Percentiles rank a stretch among this genome's conserved stretches.
Evolutionary conservation across 768 basidiomycete species (phyloP).

Genomic region (Russula vinacea): DNA sequence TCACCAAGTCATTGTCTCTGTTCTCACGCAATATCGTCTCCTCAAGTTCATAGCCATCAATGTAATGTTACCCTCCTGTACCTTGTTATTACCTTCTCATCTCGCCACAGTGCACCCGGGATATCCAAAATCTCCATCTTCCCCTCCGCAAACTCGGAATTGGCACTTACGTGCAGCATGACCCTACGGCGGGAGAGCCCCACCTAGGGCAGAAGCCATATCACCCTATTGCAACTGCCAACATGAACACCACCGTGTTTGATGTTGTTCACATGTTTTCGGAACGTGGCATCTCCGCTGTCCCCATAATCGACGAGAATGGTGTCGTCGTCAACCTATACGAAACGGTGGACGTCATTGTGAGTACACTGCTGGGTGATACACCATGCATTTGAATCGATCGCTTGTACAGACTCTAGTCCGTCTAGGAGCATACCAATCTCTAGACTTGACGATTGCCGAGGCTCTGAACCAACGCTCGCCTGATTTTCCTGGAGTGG

Average conservation of each 20-base stretch:
- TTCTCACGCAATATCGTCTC: conserved; percentile 94
- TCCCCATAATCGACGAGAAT: conserved; percentile 90
- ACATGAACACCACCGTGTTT: conserved; percentile 86
- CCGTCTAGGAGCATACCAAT: conserved; percentile 88
- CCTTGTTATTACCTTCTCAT: conserved; percentile 11
- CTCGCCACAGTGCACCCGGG: conserved; percentile 69
- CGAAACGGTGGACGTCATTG: conserved; percentile 98
- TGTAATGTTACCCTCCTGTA: conserved; percentile 46
- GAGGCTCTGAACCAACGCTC: conserved; percentile 91
- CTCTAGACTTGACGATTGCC: conserved; percentile 90
- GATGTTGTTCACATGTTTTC: conserved; percentile 99
- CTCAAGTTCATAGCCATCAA: conserved; percentile 99
- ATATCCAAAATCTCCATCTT: conserved; percentile 76
- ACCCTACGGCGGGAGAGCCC: conserved; percentile 46
- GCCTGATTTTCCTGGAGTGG: conserved; percentile 94
- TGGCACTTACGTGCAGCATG: conserved; percentile 75
- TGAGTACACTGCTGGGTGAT: conserved; percentile 42
- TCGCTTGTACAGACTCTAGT: conserved; percentile 72
- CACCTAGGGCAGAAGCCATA: conserved; percentile 66
- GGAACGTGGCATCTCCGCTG: conserved; percentile 90
- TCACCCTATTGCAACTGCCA: conserved; percentile 90
- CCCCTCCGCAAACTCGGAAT: conserved; percentile 85
- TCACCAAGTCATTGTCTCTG: conserved; percentile 92
- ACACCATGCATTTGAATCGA: not conserved
- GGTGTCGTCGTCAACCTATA: conserved; percentile 95